Evolutionary conservation across 2,329 filamentous ascomycete genomes (phyloP), one percentile per base, ranked within the genome.

Genomic region (Neoscytalidium dimidiatum): DNA sequence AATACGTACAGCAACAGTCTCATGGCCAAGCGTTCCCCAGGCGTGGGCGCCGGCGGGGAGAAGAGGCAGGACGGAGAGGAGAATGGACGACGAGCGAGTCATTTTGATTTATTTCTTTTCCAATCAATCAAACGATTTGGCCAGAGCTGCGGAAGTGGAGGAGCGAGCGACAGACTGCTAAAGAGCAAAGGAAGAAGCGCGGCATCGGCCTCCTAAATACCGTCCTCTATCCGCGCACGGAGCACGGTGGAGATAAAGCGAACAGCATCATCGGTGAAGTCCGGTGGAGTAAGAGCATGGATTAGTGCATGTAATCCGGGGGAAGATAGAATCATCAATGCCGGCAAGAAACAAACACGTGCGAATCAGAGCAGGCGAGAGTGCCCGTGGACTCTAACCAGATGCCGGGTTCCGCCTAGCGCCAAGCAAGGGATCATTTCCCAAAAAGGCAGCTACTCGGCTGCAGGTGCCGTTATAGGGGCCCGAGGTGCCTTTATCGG

Each of bases 11-110:
- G 82, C 85, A 5, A 86, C 79, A 2, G 85, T 84, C 31, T 81
- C 79, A 66, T 86, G 85, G 38, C 84, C 85, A 0, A 86, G 72
- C 7, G 72, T 73, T 26, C 85, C 84, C 85, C 85, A 87, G 7
- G 82, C 83, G 33, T 69, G 62, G 52, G 26, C 41, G 3, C 11
- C 19, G 3, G 65, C 66, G 13, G 74, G 70, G 1, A 72, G 63
- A 29, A 64, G 21, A 13, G 70, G 67, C 31, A 71, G 68, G 4
- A 52, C 6, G 17, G 28, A 3, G n/a, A 23, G 49, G 8, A 33
- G 3, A 17, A 19, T 26, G 21, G 7, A 41, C 2, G 13, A n/a
- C 38, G 44, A n/a, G n/a, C 38, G 38, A 17, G 38, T 17, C 38
- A 41, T 41, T 11, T 41, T 41, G 11, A 41, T 41, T 11, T 41